Percentiles rank a stretch among this genome's conserved stretches.
Evolutionary conservation across 371 early-diverging fungal genomes (phyloP).

Genomic region (Actinomucor elegans): DNA sequence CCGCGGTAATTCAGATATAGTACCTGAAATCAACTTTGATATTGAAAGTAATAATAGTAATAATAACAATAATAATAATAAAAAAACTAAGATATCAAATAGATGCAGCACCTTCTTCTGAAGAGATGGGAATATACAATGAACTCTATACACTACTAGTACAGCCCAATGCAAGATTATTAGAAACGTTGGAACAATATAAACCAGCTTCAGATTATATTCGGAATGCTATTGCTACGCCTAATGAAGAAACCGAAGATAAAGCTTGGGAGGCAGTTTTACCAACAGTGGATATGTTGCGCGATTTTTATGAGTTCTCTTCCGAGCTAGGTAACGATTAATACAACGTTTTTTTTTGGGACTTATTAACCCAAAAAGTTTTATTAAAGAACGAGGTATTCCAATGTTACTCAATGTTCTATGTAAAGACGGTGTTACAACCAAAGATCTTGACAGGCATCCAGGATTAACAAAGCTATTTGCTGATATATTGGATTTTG

Average conservation of each 20-base stretch:
- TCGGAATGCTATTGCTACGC: conserved; percentile 79
- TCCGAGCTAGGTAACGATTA: conserved; percentile 61
- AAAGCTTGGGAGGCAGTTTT: conserved; percentile 83
- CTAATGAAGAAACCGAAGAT: conserved; percentile 80
- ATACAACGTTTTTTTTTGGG: not conserved
- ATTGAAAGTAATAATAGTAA: conserved; percentile 47
- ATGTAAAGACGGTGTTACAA: conserved; percentile 63
- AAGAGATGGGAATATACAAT: conserved; percentile 52
- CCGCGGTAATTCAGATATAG: conserved; percentile 35
- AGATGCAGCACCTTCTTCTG: conserved; percentile 56
- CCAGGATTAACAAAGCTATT: conserved; percentile 80
- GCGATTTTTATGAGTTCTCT: conserved; percentile 78
- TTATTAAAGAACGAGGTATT: conserved; percentile 63
- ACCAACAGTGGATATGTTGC: conserved; percentile 82
- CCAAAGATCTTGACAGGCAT: conserved; percentile 67
- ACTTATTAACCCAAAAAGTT: not conserved
- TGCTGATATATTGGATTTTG: conserved; percentile 85
- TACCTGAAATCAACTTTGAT: conserved; percentile 52
- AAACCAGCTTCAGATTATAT: conserved; percentile 41
- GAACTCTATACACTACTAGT: conserved; percentile 47
- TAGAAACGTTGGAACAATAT: conserved; percentile 56
- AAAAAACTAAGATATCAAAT: not conserved
- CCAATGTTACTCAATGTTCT: conserved; percentile 75
- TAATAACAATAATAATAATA: not conserved
- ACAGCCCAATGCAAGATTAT: conserved; percentile 44